Conservation (phyloP, 2,329 filamentous ascomycete species). For the Fusarium sp. region DNA sequence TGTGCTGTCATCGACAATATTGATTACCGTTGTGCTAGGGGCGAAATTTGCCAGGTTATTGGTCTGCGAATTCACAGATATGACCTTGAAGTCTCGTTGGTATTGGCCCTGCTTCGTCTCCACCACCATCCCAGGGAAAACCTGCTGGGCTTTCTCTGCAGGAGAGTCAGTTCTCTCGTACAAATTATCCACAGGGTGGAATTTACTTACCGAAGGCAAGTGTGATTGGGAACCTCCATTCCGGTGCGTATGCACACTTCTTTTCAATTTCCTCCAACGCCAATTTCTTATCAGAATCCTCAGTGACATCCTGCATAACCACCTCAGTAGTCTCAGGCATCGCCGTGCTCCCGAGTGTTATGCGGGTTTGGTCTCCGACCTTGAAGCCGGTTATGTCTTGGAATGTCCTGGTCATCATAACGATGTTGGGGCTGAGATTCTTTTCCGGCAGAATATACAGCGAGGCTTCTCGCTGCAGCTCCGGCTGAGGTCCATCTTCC, state of each 20-base stretch:
- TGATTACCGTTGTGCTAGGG: conserved; percentile 52
- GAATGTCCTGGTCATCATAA: conserved; percentile 79
- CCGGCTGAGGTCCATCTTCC: conserved; percentile 26
- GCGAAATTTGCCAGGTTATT: conserved; percentile 60
- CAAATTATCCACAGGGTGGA: not conserved
- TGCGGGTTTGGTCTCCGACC: conserved; percentile 71
- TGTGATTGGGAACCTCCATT: conserved; percentile 55
- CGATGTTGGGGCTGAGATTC: conserved; percentile 74
- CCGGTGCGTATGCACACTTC: conserved; percentile 49
- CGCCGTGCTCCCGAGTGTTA: conserved; percentile 67
- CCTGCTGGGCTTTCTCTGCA: conserved; percentile 71
- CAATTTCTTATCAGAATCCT: conserved; percentile 20
- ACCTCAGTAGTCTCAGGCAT: conserved; percentile 69
- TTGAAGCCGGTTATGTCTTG: conserved; percentile 79
- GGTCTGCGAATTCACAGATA: conserved; percentile 65
- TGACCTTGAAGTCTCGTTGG: conserved; percentile 63
- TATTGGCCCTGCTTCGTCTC: conserved; percentile 61
- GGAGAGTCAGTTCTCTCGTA: conserved; percentile 2
- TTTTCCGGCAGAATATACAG: conserved; percentile 66
- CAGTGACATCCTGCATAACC: conserved; percentile 69
- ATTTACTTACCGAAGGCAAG: conserved; percentile 49
- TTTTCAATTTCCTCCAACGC: conserved; percentile 42
- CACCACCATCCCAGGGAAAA: conserved; percentile 77
- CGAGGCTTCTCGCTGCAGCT: conserved; percentile 57
- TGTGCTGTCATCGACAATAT: conserved; percentile 52